These are phyloP conservation scores for Ottelia alismoides DNA, from an alignment of 106 monocot genomes.

Conservation along the genomic window DNA sequence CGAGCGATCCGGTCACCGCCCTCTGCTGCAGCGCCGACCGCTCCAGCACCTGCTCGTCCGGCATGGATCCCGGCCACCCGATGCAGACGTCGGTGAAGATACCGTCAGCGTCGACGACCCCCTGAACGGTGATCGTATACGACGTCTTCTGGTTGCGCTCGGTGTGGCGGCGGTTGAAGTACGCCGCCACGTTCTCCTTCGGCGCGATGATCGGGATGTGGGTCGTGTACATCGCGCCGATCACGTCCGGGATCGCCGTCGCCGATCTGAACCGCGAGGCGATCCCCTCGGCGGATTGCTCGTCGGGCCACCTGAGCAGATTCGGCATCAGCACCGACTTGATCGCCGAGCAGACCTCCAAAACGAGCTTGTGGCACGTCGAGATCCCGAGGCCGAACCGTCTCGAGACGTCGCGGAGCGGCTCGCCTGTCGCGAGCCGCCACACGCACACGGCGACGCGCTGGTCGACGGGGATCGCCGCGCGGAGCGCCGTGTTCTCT, in stretches of 20 bases:
- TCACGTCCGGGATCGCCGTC: conserved; percentile 45
- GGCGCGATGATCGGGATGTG: conserved; percentile 84
- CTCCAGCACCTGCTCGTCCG: no score
- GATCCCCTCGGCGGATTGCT: not conserved
- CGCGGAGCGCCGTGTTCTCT: conserved; percentile 37
- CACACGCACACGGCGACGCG: conserved; percentile 41
- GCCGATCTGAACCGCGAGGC: conserved; percentile 15
- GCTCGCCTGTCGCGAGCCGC: conserved; percentile 40
- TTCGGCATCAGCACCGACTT: conserved; percentile 6
- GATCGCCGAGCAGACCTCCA: conserved; percentile 10
- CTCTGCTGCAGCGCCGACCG: no score
- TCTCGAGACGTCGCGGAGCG: conserved; percentile 35
- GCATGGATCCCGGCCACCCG: no score
- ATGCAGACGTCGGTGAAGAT: conserved; percentile 49
- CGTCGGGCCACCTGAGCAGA: conserved; percentile 5
- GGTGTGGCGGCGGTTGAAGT: conserved; percentile 64
- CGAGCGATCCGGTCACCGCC: no score
- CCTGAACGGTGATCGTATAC: conserved; percentile 53
- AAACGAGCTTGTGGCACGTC: conserved; percentile 10
- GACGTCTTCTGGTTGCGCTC: no score
- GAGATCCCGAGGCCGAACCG: conserved; percentile 17
- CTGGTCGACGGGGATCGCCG: conserved; percentile 33
- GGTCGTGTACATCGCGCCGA: conserved; percentile 77
- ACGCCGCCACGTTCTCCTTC: conserved; percentile 32
- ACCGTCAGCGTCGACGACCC: conserved; percentile 39